Evolutionary conservation across 495 filamentous ascomycete species (phyloP), one percentile per base, ranked within the genome.

Genomic region (Penicillium desertorum): DNA sequence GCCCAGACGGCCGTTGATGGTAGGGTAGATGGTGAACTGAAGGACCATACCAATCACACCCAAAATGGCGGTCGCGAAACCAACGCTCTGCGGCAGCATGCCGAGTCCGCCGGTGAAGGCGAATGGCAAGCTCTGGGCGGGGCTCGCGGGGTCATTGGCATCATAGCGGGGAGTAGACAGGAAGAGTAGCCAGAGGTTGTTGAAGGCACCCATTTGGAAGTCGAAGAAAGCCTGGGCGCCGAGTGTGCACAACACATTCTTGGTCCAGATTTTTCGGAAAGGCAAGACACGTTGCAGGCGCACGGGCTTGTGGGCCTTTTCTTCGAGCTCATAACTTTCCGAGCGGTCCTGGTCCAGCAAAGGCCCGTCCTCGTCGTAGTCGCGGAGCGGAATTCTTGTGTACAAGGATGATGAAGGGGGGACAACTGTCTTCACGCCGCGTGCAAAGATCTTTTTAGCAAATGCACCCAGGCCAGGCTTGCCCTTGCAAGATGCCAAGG

Each of bases 161-260:
- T 88, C 79, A 60, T 85, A 86, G 34, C 89, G 88, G 0, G 90
- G 87, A 0, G 90, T 89, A 1, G 88, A 90, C 56, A 96, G 85
- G 78, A 92, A 93, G 55, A 90, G 80, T 58, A 89, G 88, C 89
- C 88, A 93, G 45, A 93, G 80, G 48, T 86, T 88, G 70, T 90
- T 90, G 79, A 92, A 94, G 43, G 89, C 89, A 57, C 75, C 88
- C 70, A 92, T 81, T 63, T 92, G 88, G 64, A 88, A 84, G 39
- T 87, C 84, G 53, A 94, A 79, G 59, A 91, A 79, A 44, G 81
- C 86, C 68, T 88, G 86, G 2, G 86, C 80, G 12, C 85, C 45
- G 4, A 94, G 74, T 2, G 89, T 91, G 59, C 71, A 78, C 61
- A 84, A 58, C 22, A 96, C 86, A 61, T 93, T 93, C 50, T 80